Percentiles rank a stretch among this genome's conserved stretches.
phyloP scores from a whole-genome alignment of 805 yeast genomes.

The Candida railenensis region DNA sequence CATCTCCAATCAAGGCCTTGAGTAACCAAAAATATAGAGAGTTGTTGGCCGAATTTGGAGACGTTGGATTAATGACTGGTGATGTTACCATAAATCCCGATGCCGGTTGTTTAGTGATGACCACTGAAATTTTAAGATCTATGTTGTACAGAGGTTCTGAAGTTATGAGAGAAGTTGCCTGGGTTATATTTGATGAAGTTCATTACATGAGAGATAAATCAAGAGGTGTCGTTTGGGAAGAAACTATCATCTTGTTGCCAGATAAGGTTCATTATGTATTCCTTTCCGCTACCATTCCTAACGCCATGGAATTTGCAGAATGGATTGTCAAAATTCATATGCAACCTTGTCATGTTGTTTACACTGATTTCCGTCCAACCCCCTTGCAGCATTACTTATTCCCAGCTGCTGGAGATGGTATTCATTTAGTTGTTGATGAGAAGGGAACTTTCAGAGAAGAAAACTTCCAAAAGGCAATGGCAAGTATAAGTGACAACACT shows the following conservation, averaged over 20 bases:
- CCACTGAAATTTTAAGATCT: conserved; percentile 94
- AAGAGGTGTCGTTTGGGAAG: conserved; percentile 99
- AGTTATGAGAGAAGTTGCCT: conserved; percentile 97
- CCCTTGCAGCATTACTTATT: conserved; percentile 96
- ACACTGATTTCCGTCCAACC: conserved; percentile 98
- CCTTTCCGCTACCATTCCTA: conserved; percentile 94
- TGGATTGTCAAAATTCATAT: conserved; percentile 95
- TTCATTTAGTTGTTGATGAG: conserved; percentile 95
- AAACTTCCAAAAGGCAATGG: conserved; percentile 98
- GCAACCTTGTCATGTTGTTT: conserved; percentile 98
- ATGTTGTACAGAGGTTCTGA: conserved; percentile 98
- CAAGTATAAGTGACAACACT: conserved; percentile 73
- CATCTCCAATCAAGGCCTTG: conserved; percentile 93
- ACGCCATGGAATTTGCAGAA: conserved; percentile 97
- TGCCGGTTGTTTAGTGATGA: conserved; percentile 97
- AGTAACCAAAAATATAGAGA: conserved; percentile 95
- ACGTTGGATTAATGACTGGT: conserved; percentile 98
- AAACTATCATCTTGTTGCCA: conserved; percentile 91
- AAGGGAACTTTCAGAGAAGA: conserved; percentile 95
- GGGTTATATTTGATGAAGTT: conserved; percentile 98
- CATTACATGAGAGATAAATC: conserved; percentile 98
- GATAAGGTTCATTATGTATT: conserved; percentile 95
- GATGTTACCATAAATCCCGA: conserved; percentile 98
- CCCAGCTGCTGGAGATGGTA: conserved; percentile 99
- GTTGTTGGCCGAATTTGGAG: conserved; percentile 87